Evolutionary conservation across 208 protist genomes (phyloP).

Genomic region (Trypanosoma mega): DNA sequence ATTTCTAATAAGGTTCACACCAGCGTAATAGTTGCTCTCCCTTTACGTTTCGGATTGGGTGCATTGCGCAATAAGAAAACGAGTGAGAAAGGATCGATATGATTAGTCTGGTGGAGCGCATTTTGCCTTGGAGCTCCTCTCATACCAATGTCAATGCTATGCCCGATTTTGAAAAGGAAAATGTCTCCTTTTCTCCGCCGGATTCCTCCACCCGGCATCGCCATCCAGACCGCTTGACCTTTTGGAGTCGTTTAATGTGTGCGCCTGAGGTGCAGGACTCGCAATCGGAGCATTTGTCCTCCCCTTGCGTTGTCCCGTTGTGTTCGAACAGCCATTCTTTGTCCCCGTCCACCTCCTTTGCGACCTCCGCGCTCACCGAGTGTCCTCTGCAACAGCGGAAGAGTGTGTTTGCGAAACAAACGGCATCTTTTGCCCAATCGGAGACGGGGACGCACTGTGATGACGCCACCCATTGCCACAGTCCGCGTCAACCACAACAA

Average conservation of each 20-base stretch:
- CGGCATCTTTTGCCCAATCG: not conserved
- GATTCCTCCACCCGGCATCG: not conserved
- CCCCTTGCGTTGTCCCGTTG: not conserved
- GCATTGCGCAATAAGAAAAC: too few species aligned
- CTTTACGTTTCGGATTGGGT: too few species aligned
- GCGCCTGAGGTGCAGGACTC: conserved; percentile 46
- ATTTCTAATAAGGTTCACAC: too few species aligned
- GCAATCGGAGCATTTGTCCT: conserved; percentile 20
- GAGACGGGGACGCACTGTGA: not conserved
- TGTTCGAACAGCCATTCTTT: not conserved
- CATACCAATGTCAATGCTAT: too few species aligned
- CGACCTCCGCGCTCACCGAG: not conserved
- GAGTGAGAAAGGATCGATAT: too few species aligned
- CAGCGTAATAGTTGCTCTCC: too few species aligned
- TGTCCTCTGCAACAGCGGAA: not conserved
- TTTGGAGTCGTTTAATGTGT: conserved; percentile 51
- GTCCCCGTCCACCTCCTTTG: not conserved
- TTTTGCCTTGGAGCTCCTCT: too few species aligned
- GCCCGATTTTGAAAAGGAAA: not conserved
- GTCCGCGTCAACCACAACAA: not conserved
- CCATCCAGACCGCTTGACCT: conserved; percentile 6
- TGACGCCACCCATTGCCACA: not conserved
- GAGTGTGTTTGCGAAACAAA: not conserved
- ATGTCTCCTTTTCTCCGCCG: not conserved
- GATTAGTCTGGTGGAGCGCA: too few species aligned